Evolutionary conservation across 495 filamentous ascomycete genomes (phyloP), one percentile per base, ranked within the genome.

Genomic region (Aspergillus bridgeri): DNA sequence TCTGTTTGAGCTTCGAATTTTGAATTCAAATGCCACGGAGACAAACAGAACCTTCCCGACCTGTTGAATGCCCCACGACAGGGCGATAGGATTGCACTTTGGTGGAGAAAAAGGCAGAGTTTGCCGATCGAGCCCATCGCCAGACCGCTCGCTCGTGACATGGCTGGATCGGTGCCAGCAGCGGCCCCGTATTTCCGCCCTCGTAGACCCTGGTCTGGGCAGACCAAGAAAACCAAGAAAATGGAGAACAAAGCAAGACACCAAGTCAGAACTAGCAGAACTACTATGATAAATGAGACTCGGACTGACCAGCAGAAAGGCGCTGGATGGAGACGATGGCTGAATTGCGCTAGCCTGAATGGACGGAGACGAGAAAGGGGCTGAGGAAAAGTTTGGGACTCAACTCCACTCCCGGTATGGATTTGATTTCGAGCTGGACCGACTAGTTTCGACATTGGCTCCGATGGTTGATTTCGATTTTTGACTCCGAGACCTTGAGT

Each of bases 101-200:
- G 46, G 53, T 49, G 23, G 9, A 42, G 54, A 51, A 29, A 52
- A 42, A 51, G 47, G 47, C 52, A 61, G 52, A 61, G 58, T 63
- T 61, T 70, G 72, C 59, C 65, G 70, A 73, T 75, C 62, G 33
- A 38, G 11, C 27, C 53, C 54, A 64, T 59, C 58, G 51, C 50
- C 54, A 55, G 56, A 63, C 55, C 55, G 54, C 64, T 66, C 53
- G 56, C 64, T n/a, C 19, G 48, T 23, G 20, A 23, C 21, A 64
- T 52, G 42, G 61, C 22, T 33, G 22, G n/a, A 58, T 54, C 49
- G 48, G 19, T 25, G 46, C 24, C 33, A 53, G 38, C 33, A 53
- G 38, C 50, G 27, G 23, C 51, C 18, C 23, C 27, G 54, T 60
- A 56, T 57, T 57, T 52, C 59, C 59, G 50, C 57, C 20, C 51